Evolutionary conservation across 2,329 filamentous ascomycete species (phyloP).

Genomic region (Zymoseptoria brevis): DNA sequence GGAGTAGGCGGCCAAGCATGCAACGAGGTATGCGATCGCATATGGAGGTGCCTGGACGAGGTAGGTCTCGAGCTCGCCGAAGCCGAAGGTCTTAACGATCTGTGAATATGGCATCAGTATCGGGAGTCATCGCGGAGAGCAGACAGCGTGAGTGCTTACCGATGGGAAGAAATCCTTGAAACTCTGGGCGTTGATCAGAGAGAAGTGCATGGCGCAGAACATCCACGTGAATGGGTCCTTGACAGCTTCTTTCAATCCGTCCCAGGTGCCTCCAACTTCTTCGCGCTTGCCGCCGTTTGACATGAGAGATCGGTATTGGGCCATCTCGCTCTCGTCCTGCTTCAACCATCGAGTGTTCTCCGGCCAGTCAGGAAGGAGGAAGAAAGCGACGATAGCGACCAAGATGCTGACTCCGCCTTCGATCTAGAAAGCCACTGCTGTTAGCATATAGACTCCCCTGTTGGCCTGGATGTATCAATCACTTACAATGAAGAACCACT

Average conservation of each 20-base stretch:
- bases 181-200: conserved; percentile 26
- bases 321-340: conserved; percentile 45
- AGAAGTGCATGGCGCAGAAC: conserved; percentile 36
- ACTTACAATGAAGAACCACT: conserved; percentile 21
- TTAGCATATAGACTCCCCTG: conserved; percentile 48
- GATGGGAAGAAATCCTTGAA: conserved; percentile 31
- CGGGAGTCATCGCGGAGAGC: not conserved
- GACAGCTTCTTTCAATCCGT: conserved; percentile 29
- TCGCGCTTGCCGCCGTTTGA: conserved; percentile 30
- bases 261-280: conserved; percentile 36
- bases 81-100: conserved; percentile 7
- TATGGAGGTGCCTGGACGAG: conserved; percentile 38
- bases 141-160: conserved; percentile 7
- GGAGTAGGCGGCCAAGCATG: conserved; percentile 22
- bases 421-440: conserved; percentile 37
- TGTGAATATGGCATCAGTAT: not conserved
- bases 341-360: conserved; percentile 46
- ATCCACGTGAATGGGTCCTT: conserved; percentile 35
- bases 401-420: conserved; percentile 53
- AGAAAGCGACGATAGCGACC: conserved; percentile 46
- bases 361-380: conserved; percentile 47
- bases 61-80: conserved; percentile 26
- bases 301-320: conserved; percentile 29
- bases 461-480: conserved; percentile 36
- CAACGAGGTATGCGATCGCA: conserved; percentile 24